These are phyloP conservation scores for Stagonosporopsis rhizophila DNA, from an alignment of 2,329 filamentous ascomycete species.

Conservation along the genomic window DNA sequence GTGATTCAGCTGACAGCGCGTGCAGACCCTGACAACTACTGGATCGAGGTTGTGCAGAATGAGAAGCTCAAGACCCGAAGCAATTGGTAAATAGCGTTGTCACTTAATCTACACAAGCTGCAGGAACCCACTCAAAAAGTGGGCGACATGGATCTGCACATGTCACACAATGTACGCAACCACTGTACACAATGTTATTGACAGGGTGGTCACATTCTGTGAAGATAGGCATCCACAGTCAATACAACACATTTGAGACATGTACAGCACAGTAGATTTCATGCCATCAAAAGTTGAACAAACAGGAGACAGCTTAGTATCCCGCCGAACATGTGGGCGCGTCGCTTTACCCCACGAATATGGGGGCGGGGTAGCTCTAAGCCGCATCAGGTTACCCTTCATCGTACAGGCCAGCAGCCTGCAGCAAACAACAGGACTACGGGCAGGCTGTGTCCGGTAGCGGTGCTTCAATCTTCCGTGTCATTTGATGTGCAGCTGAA, in stretches of 20 bases:
- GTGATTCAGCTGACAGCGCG: conserved; percentile 16
- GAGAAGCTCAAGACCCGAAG: conserved; percentile 63
- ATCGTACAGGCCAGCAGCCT: conserved; percentile 31
- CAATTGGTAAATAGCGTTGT: conserved; percentile 45
- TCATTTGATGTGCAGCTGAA: conserved; percentile 11
- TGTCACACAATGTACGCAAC: conserved; percentile 13
- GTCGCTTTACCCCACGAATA: conserved; percentile 36
- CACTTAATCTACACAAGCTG: conserved; percentile 17
- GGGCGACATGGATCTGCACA: conserved; percentile 24
- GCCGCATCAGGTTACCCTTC: conserved; percentile 29
- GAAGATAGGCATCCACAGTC: not conserved
- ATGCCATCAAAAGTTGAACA: not conserved
- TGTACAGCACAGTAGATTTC: too few relatives aligned
- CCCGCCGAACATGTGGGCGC: conserved; percentile 16
- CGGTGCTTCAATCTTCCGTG: conserved; percentile 24
- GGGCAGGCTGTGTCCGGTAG: conserved; percentile 31
- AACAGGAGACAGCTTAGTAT: not conserved
- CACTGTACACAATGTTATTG: not conserved
- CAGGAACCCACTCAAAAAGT: conserved; percentile 20
- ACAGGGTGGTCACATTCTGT: not conserved
- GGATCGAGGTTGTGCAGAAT: conserved; percentile 82
- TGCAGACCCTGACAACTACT: conserved; percentile 78
- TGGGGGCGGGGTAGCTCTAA: conserved; percentile 45
- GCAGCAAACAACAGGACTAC: conserved; percentile 19
- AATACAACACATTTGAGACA: not conserved